Evolutionary conservation across 1,284 basidiomycete genomes (phyloP).

Genomic region (Polyporus tsugae): DNA sequence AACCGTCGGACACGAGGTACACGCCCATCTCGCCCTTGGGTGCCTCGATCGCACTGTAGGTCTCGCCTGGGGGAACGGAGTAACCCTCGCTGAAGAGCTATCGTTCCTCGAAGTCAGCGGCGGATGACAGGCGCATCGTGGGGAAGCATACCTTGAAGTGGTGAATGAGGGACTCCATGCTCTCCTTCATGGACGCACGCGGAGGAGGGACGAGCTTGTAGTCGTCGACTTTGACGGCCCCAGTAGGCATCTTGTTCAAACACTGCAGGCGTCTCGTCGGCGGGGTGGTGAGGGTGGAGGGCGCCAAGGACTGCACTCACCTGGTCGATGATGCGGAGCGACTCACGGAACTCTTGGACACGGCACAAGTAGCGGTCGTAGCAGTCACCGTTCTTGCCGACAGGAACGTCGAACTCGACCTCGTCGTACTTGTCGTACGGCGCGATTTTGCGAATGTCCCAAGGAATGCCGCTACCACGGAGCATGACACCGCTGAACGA

Average conservation of each 20-base stretch:
- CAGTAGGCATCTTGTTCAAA: constrained; percentile 96
- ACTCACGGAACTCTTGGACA: constrained; percentile 98
- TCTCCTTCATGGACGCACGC: constrained; percentile 98
- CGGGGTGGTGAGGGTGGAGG: neutral
- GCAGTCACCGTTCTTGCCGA: constrained; percentile 97
- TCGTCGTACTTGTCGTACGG: constrained; percentile 99
- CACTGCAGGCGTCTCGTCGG: constrained; percentile 57
- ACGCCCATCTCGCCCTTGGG: constrained; percentile 99
- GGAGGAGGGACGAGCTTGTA: constrained; percentile 98
- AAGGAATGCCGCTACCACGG: constrained; percentile 91
- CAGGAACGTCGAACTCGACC: constrained; percentile 97
- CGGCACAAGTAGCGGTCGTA: constrained; percentile 97
- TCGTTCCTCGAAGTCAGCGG: constrained; percentile 18
- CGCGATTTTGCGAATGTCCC: constrained; percentile 93
- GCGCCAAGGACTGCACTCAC: constrained; percentile 43
- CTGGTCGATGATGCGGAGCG: constrained; percentile 89
- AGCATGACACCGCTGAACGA: constrained; percentile 98
- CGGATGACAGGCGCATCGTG: constrained; percentile 20
- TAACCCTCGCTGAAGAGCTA: constrained; percentile 97
- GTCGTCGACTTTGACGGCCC: constrained; percentile 95
- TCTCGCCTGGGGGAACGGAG: constrained; percentile 97
- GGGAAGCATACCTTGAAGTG: constrained; percentile 85
- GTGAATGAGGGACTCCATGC: constrained; percentile 97
- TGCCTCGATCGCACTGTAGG: constrained; percentile 97
- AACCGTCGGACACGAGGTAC: constrained; percentile 94